phyloP scores from a whole-genome alignment of 176 grass and related monocot species.

The Hordeum marinum region DNA sequence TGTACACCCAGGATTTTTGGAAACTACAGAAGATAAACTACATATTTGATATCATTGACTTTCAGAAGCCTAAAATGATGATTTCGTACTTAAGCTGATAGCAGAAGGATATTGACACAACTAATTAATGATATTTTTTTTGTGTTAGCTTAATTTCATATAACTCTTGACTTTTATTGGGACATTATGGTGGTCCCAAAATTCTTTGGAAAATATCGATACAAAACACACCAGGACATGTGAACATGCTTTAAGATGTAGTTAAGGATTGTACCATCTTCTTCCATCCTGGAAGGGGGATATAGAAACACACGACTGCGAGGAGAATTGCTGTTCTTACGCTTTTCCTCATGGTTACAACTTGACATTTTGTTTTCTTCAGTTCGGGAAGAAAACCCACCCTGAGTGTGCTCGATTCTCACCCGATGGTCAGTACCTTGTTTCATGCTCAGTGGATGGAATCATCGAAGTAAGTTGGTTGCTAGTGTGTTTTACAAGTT shows the following conservation, averaged over 20 bases:
- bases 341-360: background rate
- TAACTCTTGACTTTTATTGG: background rate
- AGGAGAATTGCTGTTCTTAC: background rate
- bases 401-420: slow-evolving; percentile 98
- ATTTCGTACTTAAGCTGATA: background rate
- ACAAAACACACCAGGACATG: background rate
- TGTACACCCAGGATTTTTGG: background rate
- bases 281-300: background rate
- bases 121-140: background rate
- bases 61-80: slow-evolving; percentile 10
- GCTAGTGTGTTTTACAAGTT: slow-evolving; percentile 8
- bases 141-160: background rate
- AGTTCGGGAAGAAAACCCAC: slow-evolving; percentile 99
- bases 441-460: slow-evolving; percentile 95
- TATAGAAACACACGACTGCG: background rate
- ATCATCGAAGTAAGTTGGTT: slow-evolving; percentile 79
- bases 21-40: background rate
- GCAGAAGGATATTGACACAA: background rate
- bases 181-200: background rate
- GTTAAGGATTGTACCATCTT: slow-evolving; percentile 9
- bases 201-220: background rate
- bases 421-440: slow-evolving; percentile 97
- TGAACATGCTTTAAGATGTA: background rate
- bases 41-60: background rate
- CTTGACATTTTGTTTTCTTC: slow-evolving; percentile 10